Evolutionary conservation across 768 basidiomycete species (phyloP).

Genomic region (Tulasnella sp.): DNA sequence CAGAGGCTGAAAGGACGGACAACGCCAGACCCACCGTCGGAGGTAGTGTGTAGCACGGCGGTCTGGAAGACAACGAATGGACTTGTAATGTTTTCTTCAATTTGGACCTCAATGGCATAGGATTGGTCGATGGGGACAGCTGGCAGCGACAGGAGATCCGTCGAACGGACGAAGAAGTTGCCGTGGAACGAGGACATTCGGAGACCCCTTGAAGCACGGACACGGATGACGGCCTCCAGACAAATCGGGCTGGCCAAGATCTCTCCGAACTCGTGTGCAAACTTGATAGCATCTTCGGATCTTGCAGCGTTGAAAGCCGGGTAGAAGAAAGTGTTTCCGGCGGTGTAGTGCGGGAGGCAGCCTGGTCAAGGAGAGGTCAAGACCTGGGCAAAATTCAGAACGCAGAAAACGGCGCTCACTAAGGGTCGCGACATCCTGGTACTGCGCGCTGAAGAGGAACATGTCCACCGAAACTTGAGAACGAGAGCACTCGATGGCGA

Average conservation of each 20-base stretch:
- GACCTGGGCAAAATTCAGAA: neutral
- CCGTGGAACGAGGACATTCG: conserved; percentile 98
- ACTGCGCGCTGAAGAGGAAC: conserved; percentile 93
- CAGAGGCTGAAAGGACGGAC: neutral
- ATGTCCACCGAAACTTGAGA: conserved; percentile 97
- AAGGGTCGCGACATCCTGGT: conserved; percentile 93
- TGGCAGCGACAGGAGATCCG: conserved; percentile 92
- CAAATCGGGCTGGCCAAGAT: conserved; percentile 91
- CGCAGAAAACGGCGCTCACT: conserved; percentile 45
- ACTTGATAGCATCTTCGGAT: conserved; percentile 95
- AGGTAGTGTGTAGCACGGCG: conserved; percentile 90
- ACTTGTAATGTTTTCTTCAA: conserved; percentile 87
- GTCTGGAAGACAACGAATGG: conserved; percentile 94
- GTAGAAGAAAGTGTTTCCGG: conserved; percentile 97
- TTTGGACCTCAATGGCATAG: conserved; percentile 91
- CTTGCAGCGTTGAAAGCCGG: conserved; percentile 95
- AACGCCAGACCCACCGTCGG: conserved; percentile 55
- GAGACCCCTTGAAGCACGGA: conserved; percentile 93
- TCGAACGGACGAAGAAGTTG: conserved; percentile 97
- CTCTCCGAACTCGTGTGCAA: conserved; percentile 94
- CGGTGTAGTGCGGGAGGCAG: conserved; percentile 92
- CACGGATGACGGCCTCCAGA: conserved; percentile 95
- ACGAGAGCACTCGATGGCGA: conserved; percentile 96
- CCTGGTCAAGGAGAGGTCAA: conserved; percentile 44
- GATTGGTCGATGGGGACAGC: conserved; percentile 96